Conservation (phyloP, 1,284 basidiomycete genomes). For the Afroboletus lepidellus region DNA sequence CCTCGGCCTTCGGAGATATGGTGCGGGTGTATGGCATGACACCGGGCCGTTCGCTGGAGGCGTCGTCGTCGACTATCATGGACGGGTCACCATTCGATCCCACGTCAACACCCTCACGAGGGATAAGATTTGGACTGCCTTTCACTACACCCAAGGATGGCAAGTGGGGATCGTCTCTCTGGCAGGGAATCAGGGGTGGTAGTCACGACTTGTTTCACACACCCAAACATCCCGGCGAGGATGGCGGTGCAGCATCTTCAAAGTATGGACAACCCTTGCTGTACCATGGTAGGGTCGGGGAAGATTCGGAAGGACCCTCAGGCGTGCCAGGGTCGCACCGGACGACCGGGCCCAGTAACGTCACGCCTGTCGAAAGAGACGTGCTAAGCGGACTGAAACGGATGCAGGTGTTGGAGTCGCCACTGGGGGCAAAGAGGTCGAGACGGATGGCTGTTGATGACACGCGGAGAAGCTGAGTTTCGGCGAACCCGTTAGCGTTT, state of each 20-base stretch:
- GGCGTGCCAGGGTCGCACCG: conserved; percentile 14
- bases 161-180: conserved; percentile 36
- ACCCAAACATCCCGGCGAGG: conserved; percentile 37
- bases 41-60: conserved; percentile 41
- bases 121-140: conserved; percentile 54
- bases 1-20: conserved; percentile 34
- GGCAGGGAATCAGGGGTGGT: conserved; percentile 30
- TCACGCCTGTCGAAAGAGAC: conserved; percentile 30
- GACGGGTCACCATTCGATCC: conserved; percentile 67
- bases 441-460: conserved; percentile 22
- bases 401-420: conserved; percentile 29
- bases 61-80: conserved; percentile 23
- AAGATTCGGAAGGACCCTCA: conserved; percentile 13
- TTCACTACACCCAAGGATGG: conserved; percentile 61
- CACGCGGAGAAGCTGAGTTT: not conserved
- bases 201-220: conserved; percentile 48
- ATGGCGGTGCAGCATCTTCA: conserved; percentile 9
- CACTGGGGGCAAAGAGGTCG: conserved; percentile 28
- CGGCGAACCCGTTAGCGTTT: not conserved
- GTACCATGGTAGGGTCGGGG: conserved; percentile 19
- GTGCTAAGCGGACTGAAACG: conserved; percentile 15
- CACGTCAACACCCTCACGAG: conserved; percentile 69
- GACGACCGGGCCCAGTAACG: conserved; percentile 14
- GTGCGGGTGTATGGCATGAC: conserved; percentile 46
- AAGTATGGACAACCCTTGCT: conserved; percentile 9